Percentiles rank a stretch among this genome's conserved stretches.
Conservation (phyloP, 148 eudicot genomes). For the Vaccinium corymbosum region DNA sequence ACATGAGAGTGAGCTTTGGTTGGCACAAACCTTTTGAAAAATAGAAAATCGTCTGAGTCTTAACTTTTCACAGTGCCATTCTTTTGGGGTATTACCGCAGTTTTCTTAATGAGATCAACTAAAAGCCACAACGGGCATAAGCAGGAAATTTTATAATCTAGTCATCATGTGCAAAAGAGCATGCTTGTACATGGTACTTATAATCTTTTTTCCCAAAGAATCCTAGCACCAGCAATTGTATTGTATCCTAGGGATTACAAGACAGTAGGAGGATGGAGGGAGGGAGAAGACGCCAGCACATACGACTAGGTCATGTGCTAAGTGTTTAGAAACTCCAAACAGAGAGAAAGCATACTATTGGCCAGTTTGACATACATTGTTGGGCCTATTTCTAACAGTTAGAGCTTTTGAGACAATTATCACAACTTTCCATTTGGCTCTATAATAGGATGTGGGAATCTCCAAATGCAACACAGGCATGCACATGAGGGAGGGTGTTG, state of each 20-base stretch:
- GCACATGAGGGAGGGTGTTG: neutral
- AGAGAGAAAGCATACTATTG: neutral
- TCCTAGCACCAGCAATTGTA: neutral
- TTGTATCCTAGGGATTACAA: neutral
- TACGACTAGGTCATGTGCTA: neutral
- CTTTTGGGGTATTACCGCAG: neutral
- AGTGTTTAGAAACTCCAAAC: neutral
- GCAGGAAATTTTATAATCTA: neutral
- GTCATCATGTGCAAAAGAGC: neutral
- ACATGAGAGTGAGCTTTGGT: neutral
- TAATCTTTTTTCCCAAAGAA: neutral
- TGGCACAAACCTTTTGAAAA: neutral
- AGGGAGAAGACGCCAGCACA: neutral
- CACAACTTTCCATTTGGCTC: neutral
- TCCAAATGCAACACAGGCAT: neutral
- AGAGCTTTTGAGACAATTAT: neutral
- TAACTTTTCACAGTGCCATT: neutral
- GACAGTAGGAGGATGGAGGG: neutral
- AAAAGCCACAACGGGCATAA: slow-evolving; percentile 6
- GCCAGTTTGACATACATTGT: neutral
- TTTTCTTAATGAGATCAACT: neutral
- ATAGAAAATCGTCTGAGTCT: neutral
- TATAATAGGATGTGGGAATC: neutral
- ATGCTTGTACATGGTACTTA: neutral
- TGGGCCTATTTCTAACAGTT: neutral